A percentile compares a stretch with the other conserved stretches of the same genome.
phyloP scores from a whole-genome alignment of 176 grass and related monocot genomes.

The Coix lacrymajobi region DNA sequence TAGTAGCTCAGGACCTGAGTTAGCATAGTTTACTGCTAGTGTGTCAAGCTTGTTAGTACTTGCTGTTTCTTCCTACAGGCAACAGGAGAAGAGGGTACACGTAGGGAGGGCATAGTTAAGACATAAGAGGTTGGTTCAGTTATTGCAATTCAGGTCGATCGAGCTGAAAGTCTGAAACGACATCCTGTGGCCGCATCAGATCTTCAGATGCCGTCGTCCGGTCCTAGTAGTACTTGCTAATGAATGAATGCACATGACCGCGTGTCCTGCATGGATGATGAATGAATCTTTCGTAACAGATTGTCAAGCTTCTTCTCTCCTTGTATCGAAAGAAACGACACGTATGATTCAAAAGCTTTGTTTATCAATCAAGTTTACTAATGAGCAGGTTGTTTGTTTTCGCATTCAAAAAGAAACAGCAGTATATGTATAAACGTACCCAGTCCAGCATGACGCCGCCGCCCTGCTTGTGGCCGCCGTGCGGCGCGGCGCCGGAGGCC shows the following conservation, averaged over 20 bases:
- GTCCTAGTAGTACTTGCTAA: not conserved
- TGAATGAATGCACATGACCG: constrained; percentile 13
- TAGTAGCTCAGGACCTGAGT: not conserved
- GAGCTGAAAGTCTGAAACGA: no score
- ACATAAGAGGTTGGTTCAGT: not conserved
- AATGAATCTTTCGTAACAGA: not conserved
- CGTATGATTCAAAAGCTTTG: not conserved
- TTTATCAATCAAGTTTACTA: not conserved
- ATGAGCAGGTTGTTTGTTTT: no score
- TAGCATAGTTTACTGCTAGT: constrained; percentile 1
- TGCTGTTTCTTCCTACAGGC: not conserved
- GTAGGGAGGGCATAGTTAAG: not conserved
- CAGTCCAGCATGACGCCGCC: constrained; percentile 62
- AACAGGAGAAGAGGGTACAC: not conserved
- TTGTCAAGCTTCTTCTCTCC: not conserved
- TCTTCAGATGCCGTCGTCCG: not conserved
- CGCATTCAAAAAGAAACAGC: no score
- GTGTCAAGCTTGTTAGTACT: not conserved
- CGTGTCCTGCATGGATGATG: not conserved
- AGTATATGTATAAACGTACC: constrained; percentile 47
- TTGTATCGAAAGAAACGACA: no score
- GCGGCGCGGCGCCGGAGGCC: constrained; percentile 7
- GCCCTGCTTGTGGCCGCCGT: no score
- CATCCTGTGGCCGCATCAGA: not conserved
- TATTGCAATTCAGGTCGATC: constrained; percentile 7